Conservation (phyloP, 106 monocot genomes). For the Vanilla planifolia region DNA sequence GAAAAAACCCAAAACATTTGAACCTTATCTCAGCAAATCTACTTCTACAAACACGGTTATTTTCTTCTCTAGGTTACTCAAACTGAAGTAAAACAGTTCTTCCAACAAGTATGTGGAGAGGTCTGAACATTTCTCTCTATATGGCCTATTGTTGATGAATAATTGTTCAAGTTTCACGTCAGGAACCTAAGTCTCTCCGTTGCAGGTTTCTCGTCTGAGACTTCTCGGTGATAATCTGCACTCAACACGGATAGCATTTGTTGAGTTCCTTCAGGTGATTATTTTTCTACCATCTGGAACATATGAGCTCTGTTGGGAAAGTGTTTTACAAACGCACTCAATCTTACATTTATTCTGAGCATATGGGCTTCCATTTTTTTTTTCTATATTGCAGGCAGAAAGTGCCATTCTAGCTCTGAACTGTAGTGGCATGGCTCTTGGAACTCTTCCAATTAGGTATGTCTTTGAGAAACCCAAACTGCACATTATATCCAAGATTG, state of each 20-base stretch:
- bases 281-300: not conserved
- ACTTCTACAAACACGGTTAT: too few species aligned
- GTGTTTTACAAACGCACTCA: not conserved
- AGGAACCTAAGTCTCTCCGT: not conserved
- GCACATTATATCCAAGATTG: not conserved
- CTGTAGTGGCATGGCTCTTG: slow-evolving; percentile 60
- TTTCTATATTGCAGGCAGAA: slow-evolving; percentile 44
- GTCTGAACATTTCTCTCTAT: slow-evolving; percentile 12
- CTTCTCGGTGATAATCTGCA: slow-evolving; percentile 57
- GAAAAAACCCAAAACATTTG: too few species aligned
- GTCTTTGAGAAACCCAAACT: not conserved
- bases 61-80: slow-evolving; percentile 39
- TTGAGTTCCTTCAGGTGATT: slow-evolving; percentile 54
- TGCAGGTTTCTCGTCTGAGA: slow-evolving; percentile 36
- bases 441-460: slow-evolving; percentile 73
- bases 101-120: slow-evolving; percentile 46
- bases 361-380: too few species aligned
- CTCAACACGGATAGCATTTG: slow-evolving; percentile 70
- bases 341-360: not conserved
- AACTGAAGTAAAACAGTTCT: slow-evolving; percentile 42
- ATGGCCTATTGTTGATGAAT: not conserved
- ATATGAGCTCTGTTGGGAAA: too few species aligned
- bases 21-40: too few species aligned
- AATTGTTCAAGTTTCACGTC: too few species aligned
- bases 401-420: slow-evolving; percentile 68